phyloP scores from a whole-genome alignment of 129 eudicot species.

The Rutidosis leptorrhynchoides region DNA sequence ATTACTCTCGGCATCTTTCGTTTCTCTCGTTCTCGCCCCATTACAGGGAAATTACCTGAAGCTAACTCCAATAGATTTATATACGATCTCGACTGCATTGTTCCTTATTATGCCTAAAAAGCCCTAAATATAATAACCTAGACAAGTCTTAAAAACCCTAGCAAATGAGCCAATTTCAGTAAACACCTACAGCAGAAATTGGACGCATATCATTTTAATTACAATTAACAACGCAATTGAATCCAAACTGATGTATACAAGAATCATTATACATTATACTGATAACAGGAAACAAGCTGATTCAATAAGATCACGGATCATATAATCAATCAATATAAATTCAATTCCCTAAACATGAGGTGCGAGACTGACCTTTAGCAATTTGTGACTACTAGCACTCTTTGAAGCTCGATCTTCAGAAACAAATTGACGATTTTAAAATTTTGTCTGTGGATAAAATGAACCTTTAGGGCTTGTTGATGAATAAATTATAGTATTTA shows the following conservation, averaged over 20 bases:
- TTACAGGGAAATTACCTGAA: conserved; percentile 66
- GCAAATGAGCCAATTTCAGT: conserved; percentile 14
- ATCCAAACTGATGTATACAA: neutral
- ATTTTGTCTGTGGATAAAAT: conserved; percentile 7
- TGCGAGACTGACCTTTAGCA: conserved; percentile 23
- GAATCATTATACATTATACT: no score
- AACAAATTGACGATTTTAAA: conserved; percentile 1
- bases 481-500: conserved; percentile 13
- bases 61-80: conserved; percentile 67
- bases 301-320: conserved; percentile 20
- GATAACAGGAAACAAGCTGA: conserved; percentile 11
- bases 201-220: conserved; percentile 10
- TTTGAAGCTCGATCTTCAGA: conserved; percentile 17
- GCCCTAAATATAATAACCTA: conserved; percentile 10
- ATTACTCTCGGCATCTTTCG: conserved; percentile 51
- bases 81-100: conserved; percentile 74
- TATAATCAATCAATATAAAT: conserved; percentile 13
- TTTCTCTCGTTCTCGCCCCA: conserved; percentile 52
- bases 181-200: conserved; percentile 25
- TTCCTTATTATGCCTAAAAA: conserved; percentile 18
- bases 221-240: conserved; percentile 9
- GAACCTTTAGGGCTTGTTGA: conserved; percentile 32
- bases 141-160: neutral
- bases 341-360: conserved; percentile 3
- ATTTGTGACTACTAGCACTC: neutral